Evolutionary conservation across 805 yeast species (phyloP).

Genomic region (Lipomyces starkeyi): DNA sequence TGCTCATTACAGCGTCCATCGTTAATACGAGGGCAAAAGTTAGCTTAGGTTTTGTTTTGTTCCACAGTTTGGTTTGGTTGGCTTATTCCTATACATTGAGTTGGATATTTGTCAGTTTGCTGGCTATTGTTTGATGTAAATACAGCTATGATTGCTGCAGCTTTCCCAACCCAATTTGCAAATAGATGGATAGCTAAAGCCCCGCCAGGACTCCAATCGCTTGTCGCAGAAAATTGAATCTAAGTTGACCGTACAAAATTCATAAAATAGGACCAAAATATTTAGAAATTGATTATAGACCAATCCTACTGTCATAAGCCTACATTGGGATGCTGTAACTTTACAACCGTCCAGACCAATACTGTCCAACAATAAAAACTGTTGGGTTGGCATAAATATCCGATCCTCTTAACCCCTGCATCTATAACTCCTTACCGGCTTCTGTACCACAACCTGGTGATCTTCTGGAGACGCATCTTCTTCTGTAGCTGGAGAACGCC

Average conservation of each 20-base stretch:
- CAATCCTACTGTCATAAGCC: not conserved
- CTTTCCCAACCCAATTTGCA: not conserved
- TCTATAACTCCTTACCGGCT: slow-evolving; percentile 25
- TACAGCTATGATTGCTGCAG: not conserved
- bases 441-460: slow-evolving; percentile 63
- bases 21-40: not conserved
- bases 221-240: not conserved
- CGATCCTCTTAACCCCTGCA: not conserved
- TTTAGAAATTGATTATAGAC: not conserved
- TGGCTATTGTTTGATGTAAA: not conserved
- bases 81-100: not conserved
- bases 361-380: no score
- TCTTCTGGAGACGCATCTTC: slow-evolving; percentile 83
- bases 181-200: not conserved
- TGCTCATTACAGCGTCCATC: not conserved
- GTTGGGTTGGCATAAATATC: not conserved
- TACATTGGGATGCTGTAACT: not conserved
- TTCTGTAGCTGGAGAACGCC: slow-evolving; percentile 88
- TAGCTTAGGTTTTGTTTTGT: not conserved
- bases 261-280: not conserved
- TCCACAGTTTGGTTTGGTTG: not conserved
- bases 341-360: not conserved
- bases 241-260: not conserved
- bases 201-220: not conserved
- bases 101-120: not conserved